Percentiles rank a stretch among this genome's conserved stretches.
Evolutionary conservation across 192 early-diverging fungal species (phyloP).

Genomic region (Rhizoclosmatium sp.): DNA sequence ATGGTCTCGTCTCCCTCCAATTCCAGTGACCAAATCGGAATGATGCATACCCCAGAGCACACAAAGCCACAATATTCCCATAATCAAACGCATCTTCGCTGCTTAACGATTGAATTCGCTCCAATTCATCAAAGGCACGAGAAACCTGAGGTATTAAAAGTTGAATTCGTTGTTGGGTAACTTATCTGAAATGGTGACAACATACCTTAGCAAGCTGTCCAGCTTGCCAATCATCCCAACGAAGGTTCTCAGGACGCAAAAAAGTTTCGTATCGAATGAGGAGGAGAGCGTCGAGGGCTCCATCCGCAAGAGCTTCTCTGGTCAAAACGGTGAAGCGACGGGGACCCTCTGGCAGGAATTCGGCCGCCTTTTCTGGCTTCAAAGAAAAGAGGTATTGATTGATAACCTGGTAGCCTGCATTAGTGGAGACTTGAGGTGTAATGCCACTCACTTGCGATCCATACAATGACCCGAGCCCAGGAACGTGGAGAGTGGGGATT

Average conservation of each 20-base stretch:
- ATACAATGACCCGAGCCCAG: conserved; percentile 19
- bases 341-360: conserved; percentile 8
- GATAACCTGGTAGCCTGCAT: conserved; percentile 10
- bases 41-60: conserved; percentile 5
- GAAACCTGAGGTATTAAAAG: neutral
- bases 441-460: conserved; percentile 12
- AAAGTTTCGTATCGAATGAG: conserved; percentile 12
- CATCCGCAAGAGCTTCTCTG: conserved; percentile 29
- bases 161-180: neutral
- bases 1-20: neutral
- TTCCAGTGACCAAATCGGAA: neutral
- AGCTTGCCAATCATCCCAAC: neutral
- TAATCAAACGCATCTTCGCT: neutral
- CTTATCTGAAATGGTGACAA: neutral
- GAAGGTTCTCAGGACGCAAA: conserved; percentile 16
- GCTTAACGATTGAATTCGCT: neutral
- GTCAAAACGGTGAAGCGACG: conserved; percentile 14
- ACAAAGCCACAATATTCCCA: conserved; percentile 2
- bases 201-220: conserved; percentile 33
- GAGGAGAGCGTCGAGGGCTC: conserved; percentile 15
- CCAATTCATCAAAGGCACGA: conserved; percentile 21
- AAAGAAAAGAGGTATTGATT: conserved; percentile 26
- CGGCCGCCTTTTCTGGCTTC: neutral
- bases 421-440: neutral
- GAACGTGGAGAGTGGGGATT: conserved; percentile 36